Evolutionary conservation across 2,329 filamentous ascomycete genomes (phyloP).

Genomic region (Ophiostoma sp.): DNA sequence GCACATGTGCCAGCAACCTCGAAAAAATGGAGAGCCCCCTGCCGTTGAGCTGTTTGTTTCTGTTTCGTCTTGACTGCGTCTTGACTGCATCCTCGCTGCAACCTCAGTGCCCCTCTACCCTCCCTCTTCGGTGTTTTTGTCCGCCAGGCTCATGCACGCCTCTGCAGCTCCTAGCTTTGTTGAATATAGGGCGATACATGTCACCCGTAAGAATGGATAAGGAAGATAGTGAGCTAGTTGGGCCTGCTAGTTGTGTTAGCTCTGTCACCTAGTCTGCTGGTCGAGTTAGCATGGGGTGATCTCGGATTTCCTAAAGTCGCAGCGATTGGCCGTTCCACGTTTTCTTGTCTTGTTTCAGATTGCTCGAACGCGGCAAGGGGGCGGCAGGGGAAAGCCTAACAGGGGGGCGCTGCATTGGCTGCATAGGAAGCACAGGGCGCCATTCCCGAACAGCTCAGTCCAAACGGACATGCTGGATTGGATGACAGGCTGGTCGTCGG

Average conservation of each 20-base stretch:
- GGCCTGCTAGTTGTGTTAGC: not conserved
- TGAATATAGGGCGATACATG: too few relatives aligned
- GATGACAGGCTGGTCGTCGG: not conserved
- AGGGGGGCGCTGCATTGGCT: too few relatives aligned
- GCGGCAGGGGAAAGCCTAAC: not conserved
- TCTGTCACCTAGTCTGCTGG: not conserved
- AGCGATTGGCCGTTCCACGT: conserved; percentile 1
- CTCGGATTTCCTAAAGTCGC: not conserved
- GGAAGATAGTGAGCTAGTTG: too few relatives aligned
- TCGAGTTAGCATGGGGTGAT: not conserved
- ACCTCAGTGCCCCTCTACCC: too few relatives aligned
- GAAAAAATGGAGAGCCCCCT: not conserved
- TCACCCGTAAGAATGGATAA: too few relatives aligned
- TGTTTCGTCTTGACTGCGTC: conserved; percentile 6
- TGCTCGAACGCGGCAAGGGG: not conserved
- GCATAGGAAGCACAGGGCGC: too few relatives aligned
- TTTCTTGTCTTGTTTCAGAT: conserved; percentile 8
- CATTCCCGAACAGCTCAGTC: too few relatives aligned
- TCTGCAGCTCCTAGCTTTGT: too few relatives aligned
- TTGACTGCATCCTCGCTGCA: not conserved
- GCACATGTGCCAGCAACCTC: too few relatives aligned
- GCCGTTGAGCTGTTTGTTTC: conserved; percentile 10
- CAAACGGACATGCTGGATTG: not conserved
- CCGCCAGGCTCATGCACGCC: too few relatives aligned
- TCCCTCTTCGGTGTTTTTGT: too few relatives aligned